Evolutionary conservation across 2,329 filamentous ascomycete species (phyloP).

Genomic region (Cladophialophora carrionii): DNA sequence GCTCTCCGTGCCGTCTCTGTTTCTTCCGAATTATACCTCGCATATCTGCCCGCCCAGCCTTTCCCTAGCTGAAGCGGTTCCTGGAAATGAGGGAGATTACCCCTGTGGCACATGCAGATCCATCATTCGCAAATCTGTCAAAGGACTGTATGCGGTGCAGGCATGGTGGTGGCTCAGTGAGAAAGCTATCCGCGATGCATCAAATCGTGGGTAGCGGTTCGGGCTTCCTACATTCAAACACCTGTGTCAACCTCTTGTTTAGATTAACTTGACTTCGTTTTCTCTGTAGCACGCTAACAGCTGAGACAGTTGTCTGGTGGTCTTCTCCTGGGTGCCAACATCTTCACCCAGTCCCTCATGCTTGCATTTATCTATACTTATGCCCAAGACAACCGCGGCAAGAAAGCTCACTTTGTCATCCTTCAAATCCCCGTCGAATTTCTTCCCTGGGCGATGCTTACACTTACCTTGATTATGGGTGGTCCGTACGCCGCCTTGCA

Average conservation of each 20-base stretch:
- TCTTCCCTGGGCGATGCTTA: constrained; percentile 78
- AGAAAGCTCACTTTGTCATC: constrained; percentile 77
- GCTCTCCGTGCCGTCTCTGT: constrained; percentile 6
- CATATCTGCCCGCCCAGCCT: constrained; percentile 79
- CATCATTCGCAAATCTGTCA: constrained; percentile 68
- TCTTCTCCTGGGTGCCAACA: constrained; percentile 40
- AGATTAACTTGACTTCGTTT: not conserved
- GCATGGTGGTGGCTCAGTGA: constrained; percentile 77
- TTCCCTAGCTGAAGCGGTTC: constrained; percentile 75
- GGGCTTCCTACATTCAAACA: constrained; percentile 65
- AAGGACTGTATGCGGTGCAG: constrained; percentile 67
- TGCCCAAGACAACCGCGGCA: constrained; percentile 80
- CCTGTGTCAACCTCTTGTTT: constrained; percentile 14
- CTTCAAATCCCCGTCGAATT: constrained; percentile 80
- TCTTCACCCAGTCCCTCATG: constrained; percentile 64
- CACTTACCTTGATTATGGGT: constrained; percentile 70
- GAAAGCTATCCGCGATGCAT: constrained; percentile 59
- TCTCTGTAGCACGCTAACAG: constrained; percentile 32
- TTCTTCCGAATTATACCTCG: constrained; percentile 54
- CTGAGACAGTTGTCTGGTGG: constrained; percentile 49
- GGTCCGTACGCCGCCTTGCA: constrained; percentile 62
- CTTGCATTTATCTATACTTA: constrained; percentile 83
- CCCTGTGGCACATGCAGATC: constrained; percentile 65
- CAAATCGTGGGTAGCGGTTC: constrained; percentile 65
- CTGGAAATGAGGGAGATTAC: constrained; percentile 81